Evolutionary conservation across 305 asterid genomes (phyloP).

Genomic region (Stenogyne calaminthoides): DNA sequence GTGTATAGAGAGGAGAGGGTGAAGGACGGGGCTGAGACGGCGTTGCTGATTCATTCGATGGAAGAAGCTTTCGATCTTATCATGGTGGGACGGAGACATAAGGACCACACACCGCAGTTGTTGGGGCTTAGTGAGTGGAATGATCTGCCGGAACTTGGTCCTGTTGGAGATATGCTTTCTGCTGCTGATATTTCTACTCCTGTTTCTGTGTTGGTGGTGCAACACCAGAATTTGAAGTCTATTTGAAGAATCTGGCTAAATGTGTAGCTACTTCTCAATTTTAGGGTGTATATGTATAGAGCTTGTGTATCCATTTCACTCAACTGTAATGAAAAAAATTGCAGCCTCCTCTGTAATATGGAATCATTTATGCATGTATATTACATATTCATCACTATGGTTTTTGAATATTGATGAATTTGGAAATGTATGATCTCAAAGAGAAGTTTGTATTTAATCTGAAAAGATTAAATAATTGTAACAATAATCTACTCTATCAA

Average conservation of each 20-base stretch:
- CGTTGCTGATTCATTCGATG: constrained; percentile 57
- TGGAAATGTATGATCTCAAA: no score
- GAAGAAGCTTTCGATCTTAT: constrained; percentile 67
- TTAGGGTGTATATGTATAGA: no score
- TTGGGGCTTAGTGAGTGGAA: constrained; percentile 85
- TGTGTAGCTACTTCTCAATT: not conserved
- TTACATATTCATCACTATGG: no score
- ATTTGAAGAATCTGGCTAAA: constrained; percentile 6
- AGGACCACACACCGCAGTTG: constrained; percentile 58
- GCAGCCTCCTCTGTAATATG: no score
- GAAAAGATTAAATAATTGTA: no score
- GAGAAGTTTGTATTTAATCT: no score
- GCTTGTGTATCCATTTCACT: no score
- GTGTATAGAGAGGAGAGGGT: constrained; percentile 72
- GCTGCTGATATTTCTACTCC: constrained; percentile 59
- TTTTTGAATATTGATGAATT: no score
- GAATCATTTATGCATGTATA: no score
- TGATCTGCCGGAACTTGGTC: constrained; percentile 84
- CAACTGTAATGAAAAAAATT: no score
- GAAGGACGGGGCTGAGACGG: constrained; percentile 83
- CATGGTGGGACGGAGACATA: constrained; percentile 75
- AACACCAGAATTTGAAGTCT: constrained; percentile 63
- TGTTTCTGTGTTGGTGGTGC: constrained; percentile 71
- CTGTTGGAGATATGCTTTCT: constrained; percentile 88
- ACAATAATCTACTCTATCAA: no score